phyloP scores from a whole-genome alignment of 805 yeast genomes.

The Ogataea methylovora region DNA sequence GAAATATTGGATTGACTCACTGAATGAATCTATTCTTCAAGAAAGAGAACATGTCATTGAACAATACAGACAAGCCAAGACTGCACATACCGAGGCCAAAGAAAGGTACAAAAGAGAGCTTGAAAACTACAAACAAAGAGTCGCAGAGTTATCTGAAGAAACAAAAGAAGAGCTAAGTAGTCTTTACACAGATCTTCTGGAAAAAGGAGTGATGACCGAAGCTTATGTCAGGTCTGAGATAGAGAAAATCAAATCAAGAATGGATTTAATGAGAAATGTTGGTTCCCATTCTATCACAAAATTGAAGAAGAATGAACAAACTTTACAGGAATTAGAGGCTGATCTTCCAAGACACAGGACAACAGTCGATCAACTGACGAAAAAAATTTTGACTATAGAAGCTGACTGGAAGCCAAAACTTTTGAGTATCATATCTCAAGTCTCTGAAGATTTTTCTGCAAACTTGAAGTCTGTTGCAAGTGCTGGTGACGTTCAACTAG shows the following conservation, averaged over 20 bases:
- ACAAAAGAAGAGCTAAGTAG: constrained; percentile 34
- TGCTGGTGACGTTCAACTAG: constrained; percentile 70
- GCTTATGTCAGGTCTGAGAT: constrained; percentile 29
- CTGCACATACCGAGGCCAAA: constrained; percentile 11
- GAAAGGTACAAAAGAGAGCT: constrained; percentile 12
- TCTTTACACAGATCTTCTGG: constrained; percentile 25
- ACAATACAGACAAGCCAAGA: constrained; percentile 8
- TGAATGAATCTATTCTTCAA: constrained; percentile 21
- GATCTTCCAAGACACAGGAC: constrained; percentile 30
- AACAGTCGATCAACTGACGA: constrained; percentile 29
- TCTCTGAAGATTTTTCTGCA: constrained; percentile 57
- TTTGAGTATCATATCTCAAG: constrained; percentile 39
- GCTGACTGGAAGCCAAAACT: constrained; percentile 58
- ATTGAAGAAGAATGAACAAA: constrained; percentile 31
- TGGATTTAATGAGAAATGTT: constrained; percentile 18
- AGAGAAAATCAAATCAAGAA: constrained; percentile 33
- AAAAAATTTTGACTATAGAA: constrained; percentile 22
- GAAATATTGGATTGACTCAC: constrained; percentile 12
- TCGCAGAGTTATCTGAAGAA: constrained; percentile 29
- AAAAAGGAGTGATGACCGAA: constrained; percentile 27
- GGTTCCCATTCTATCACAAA: constrained; percentile 20
- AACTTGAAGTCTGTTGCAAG: constrained; percentile 74
- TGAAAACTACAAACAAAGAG: constrained; percentile 26
- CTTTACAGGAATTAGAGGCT: constrained; percentile 28
- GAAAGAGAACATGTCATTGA: constrained; percentile 16